Evolutionary conservation across 306 rosid genomes (phyloP).

Genomic region (Cicer judaicum): DNA sequence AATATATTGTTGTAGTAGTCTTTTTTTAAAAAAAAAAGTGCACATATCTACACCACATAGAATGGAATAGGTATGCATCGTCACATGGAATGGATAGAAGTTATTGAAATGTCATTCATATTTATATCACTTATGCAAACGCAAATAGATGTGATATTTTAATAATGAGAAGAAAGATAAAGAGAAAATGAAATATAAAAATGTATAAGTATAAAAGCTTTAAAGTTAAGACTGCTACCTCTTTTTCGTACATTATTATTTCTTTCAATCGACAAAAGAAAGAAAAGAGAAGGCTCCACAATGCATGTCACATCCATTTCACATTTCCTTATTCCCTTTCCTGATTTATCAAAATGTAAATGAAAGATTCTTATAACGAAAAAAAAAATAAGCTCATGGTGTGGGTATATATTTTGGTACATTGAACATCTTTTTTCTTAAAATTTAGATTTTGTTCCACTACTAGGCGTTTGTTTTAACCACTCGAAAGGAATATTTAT

Average conservation of each 20-base stretch:
- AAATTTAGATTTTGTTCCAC: background rate
- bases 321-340: background rate
- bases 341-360: background rate
- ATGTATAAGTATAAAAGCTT: no score
- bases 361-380: background rate
- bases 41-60: no score
- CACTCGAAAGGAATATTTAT: slow-evolving; percentile 2
- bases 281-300: background rate
- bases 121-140: no score
- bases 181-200: no score
- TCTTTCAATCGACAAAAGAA: background rate
- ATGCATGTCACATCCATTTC: background rate
- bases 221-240: background rate
- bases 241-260: background rate
- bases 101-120: no score
- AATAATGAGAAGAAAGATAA: no score
- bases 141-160: no score
- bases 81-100: no score
- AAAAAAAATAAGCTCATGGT: background rate
- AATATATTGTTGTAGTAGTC: no score
- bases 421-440: background rate
- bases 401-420: background rate
- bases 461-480: background rate
- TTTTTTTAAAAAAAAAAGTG: no score
- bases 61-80: no score